Base-by-base conservation (phyloP, 371 early-diverging fungal genomes). In the Syncephalastrum contaminatum region DNA sequence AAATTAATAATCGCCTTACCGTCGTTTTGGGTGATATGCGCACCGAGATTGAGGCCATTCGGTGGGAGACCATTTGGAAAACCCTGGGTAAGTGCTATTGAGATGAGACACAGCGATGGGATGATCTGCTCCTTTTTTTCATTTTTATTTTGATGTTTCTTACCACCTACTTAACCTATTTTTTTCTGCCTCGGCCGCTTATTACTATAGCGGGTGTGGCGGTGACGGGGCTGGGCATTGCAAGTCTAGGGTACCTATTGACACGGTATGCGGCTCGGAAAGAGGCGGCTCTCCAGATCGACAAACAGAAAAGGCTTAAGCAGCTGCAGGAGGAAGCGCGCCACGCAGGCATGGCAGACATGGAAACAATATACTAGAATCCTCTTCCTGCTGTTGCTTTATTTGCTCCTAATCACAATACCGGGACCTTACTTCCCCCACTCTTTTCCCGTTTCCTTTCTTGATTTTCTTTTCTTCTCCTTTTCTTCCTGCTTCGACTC, bases 21-120 rank as follows among this genome's bases (percentile, higher is more conserved):
- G 81, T 94, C 4, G 69, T 81, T 18, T 53, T 93, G 21, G 91
- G 93, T 47, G 91, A 91, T 56, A 80, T 96, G 64, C 82, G 90
- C 46, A 95, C 95, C 1, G 85, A 83, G 21, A 86, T 96, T 56
- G 97, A 97, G 69, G 90, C 93, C 2, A 83, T 95, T 49, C 88
- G 88, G 59, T 85, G 89, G 78, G 88, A 89, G 50, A 82, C 89
- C 0, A 91, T 88, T 13, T 82, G 91, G 66, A 84, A 84, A 39
- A 92, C 89, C 20, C 76, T 91, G 70, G 54, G 69, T 71, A 69
- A 61, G 62, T 52, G 27, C 7, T 15, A 6, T 42, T 4, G 49
- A 45, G 21, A 10, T 14, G 45, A 13, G 53, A 52, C 22, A 13
- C 43, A 42, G 2, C 12, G 36, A 25, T 12, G 36, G 36, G 36